Evolutionary conservation across 148 eudicot species (phyloP).

Genomic region (Euryodendron excelsum): DNA sequence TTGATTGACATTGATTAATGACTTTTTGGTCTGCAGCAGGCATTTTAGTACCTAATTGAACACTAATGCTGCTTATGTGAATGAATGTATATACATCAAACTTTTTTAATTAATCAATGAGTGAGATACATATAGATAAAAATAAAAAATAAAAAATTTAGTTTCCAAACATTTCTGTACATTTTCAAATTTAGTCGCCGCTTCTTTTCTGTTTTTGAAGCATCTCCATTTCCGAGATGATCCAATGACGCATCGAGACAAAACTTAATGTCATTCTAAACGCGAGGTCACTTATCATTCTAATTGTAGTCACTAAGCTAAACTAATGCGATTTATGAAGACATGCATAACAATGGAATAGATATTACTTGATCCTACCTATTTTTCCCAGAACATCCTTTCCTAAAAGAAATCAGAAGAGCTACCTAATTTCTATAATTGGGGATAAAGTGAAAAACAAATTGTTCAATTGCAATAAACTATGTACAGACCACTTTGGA

Average conservation of each 20-base stretch:
- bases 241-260: background rate
- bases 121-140: background rate
- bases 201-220: background rate
- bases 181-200: background rate
- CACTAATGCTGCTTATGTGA: background rate
- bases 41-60: background rate
- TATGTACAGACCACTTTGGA: background rate
- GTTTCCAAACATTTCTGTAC: background rate
- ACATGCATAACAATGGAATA: too few species aligned
- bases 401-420: background rate
- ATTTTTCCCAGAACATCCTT: background rate
- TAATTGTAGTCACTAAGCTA: background rate
- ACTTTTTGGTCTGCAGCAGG: background rate
- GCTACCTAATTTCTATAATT: background rate
- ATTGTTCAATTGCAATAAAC: background rate
- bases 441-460: background rate
- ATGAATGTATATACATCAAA: background rate
- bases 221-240: background rate
- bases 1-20: background rate
- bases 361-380: too few species aligned
- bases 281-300: background rate
- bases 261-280: background rate
- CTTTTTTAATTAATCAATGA: background rate
- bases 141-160: background rate
- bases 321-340: too few species aligned